Evolutionary conservation across 148 eudicot species (phyloP).

Genomic region (Oxyria digyna): DNA sequence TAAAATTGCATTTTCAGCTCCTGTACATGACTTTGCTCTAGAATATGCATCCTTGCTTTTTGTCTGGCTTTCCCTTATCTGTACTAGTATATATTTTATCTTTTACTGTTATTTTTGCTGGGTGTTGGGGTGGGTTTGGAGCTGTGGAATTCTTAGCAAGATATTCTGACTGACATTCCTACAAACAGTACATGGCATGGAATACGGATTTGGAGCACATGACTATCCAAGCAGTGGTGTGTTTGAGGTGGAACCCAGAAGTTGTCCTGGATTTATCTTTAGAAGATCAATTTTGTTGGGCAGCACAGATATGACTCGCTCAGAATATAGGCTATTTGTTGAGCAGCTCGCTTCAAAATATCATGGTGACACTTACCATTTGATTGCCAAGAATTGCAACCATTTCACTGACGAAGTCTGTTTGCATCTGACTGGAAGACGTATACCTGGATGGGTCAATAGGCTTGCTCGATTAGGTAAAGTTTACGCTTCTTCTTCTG

Average conservation of each 20-base stretch:
- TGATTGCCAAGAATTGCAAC: conserved; percentile 92
- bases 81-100: neutral
- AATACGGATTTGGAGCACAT: conserved; percentile 84
- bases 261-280: conserved; percentile 80
- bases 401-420: conserved; percentile 88
- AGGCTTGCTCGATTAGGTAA: conserved; percentile 79
- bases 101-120: neutral
- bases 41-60: neutral
- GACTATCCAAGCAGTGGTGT: conserved; percentile 82
- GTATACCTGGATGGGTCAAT: conserved; percentile 94
- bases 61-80: neutral
- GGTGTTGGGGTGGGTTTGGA: neutral
- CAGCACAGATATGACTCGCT: conserved; percentile 61
- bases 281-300: conserved; percentile 72
- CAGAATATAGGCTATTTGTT: conserved; percentile 72
- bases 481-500: conserved; percentile 1
- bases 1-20: neutral
- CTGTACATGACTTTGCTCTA: neutral
- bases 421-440: conserved; percentile 57
- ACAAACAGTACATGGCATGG: conserved; percentile 61
- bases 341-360: conserved; percentile 62
- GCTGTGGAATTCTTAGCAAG: neutral
- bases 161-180: conserved; percentile 10
- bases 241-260: conserved; percentile 86
- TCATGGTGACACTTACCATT: conserved; percentile 81